phyloP scores from a whole-genome alignment of 805 yeast genomes.

The Jamesozyma rosinii region DNA sequence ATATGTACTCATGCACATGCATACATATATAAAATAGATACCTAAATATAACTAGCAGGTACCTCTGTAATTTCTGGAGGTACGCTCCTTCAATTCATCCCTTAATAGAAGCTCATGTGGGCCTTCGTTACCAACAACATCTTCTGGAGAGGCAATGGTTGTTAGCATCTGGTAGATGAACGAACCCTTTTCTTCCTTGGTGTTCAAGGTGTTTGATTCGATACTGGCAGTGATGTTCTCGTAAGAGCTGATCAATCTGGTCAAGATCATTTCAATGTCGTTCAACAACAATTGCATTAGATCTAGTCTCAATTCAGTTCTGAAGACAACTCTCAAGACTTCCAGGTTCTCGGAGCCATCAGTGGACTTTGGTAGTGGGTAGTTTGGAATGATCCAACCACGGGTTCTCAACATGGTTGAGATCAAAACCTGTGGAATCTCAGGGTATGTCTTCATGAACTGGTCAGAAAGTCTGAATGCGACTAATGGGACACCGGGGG shows the following conservation, averaged over 20 bases:
- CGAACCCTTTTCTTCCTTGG: constrained; percentile 8
- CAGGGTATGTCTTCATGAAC: constrained; percentile 55
- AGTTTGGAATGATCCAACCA: constrained; percentile 86
- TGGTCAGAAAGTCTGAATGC: constrained; percentile 65
- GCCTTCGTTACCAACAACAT: constrained; percentile 4
- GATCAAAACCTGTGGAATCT: constrained; percentile 70
- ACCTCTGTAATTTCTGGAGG: constrained; percentile 25
- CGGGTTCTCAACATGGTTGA: constrained; percentile 64
- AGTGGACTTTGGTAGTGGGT: constrained; percentile 55
- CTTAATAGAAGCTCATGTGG: constrained; percentile 4
- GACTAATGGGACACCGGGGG: constrained; percentile 82
- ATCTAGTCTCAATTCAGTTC: constrained; percentile 49
- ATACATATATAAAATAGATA: background rate
- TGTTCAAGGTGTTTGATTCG: background rate
- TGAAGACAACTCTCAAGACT: constrained; percentile 76
- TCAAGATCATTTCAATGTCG: constrained; percentile 18
- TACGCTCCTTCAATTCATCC: constrained; percentile 6
- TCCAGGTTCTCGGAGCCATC: constrained; percentile 46
- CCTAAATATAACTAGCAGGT: constrained; percentile 15
- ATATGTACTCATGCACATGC: too few relatives aligned
- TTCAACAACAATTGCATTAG: constrained; percentile 28
- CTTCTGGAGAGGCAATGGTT: constrained; percentile 20
- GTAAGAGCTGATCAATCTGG: constrained; percentile 16
- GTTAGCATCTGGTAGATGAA: constrained; percentile 18
- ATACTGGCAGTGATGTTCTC: constrained; percentile 6